Base-by-base conservation (phyloP, 192 early-diverging fungal genomes). In the Entomortierella lignicola region DNA sequence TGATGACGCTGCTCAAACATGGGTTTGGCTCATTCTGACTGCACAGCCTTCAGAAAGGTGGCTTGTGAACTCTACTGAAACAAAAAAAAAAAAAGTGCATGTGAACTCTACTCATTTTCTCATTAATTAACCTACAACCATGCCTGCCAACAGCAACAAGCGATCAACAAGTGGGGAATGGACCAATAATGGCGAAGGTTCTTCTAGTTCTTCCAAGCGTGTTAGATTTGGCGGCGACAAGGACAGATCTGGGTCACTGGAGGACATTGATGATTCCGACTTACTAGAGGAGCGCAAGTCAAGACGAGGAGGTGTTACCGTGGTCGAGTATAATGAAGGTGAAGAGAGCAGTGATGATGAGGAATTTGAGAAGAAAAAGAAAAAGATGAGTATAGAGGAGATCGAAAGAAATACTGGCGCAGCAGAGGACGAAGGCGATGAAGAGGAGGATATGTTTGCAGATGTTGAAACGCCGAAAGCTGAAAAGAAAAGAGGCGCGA, bases 361-460 rank as follows among this genome's bases (percentile, higher is more conserved):
- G 30, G 67, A 61, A 13, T 30, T 56, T 30, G 63, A 71, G 2
- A 58, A 55, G n/a, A 82, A 81, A 17, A 77, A 77, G 34, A 53
- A 77, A 39, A 58, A 73, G 44, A 7, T 10, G 13, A 34, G 42
- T 15, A 37, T 81, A 1, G 84, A 68, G 4, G 77, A 81, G n/a
- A 54, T 69, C 2, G 53, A 73, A 82, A 39, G 72, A 21, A 29
- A 18, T 13, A 23, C 20, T 23, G 17, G 18, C n/a, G 70, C 52
- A 23, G 54, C 60, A 50, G 69, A 71, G 15, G 31, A 56, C 0
- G 70, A 59, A 11, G 69, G 63, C 4, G 71, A 81, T 1, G 83
- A 82, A 10, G 86, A 89, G 12, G 82, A 83, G 20, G 89, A 92
- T 41, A 91, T 92, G 89, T 92, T 91, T 89, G 85, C 84, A 1